A percentile compares a stretch with the other conserved stretches of the same genome.
Conservation (phyloP, 345 rosid genomes). For the Mercurialis annua region DNA sequence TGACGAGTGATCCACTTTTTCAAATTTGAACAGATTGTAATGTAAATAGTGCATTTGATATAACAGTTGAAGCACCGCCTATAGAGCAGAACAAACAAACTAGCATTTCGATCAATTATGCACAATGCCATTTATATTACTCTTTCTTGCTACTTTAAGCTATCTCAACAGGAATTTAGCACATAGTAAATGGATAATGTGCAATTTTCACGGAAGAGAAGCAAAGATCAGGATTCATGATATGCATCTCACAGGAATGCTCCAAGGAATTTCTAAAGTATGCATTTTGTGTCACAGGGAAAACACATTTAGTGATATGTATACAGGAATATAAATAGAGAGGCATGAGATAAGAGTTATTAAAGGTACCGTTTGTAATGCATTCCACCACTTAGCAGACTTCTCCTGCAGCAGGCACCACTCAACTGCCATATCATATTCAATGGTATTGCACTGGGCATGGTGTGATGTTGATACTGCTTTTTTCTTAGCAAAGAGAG, state of each 20-base stretch:
- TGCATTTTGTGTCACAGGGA: background rate
- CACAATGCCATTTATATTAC: background rate
- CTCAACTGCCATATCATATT: conserved; percentile 37
- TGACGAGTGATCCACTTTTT: no score
- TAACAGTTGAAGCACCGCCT: no score
- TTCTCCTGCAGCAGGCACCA: conserved; percentile 35
- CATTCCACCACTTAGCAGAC: conserved; percentile 32
- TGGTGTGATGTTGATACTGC: conserved; percentile 45
- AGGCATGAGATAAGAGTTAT: background rate
- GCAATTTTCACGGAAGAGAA: background rate
- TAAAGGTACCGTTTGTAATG: conserved; percentile 29
- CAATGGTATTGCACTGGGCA: conserved; percentile 39
- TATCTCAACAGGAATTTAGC: background rate
- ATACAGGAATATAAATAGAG: background rate
- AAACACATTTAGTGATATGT: background rate
- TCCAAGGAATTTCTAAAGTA: background rate
- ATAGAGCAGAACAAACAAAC: no score
- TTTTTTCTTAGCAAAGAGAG: conserved; percentile 16
- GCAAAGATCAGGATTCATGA: background rate
- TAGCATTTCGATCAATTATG: background rate
- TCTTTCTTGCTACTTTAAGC: background rate
- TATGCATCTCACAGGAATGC: background rate
- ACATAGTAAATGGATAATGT: background rate
- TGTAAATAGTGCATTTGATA: no score
- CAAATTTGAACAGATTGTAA: no score